Evolutionary conservation across 2,329 filamentous ascomycete species (phyloP), one percentile per base, ranked within the genome.

Genomic region (Xylariomycetidae sp.): DNA sequence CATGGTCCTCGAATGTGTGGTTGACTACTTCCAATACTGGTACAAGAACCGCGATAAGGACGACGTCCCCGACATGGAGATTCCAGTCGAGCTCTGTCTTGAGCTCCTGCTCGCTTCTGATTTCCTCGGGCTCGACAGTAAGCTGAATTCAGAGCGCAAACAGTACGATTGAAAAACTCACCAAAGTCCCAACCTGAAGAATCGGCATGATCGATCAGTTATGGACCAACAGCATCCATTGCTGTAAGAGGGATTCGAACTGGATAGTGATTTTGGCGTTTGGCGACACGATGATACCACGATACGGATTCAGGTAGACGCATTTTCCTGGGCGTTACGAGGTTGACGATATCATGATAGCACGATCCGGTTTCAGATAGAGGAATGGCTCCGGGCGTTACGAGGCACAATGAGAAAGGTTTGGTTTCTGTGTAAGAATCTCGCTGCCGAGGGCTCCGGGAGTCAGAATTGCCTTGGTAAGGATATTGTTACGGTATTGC

Each of bases 21-120:
- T 81, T 58, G 83, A 89, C 61, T 90, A 89, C 62, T 81, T 88
- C 42, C 85, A 88, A 56, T 89, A 88, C 66, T 85, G 84, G 67
- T 81, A 88, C 61, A 82, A 80, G 51, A 73, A 86, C 60, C 72
- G 73, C 32, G 74, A 87, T 45, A 69, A 69, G 45, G 79, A 82
- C 47, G 80, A 88, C 49, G 83, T 88, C 14, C 79, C 82, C 4
- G 85, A 90, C 51, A 83, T 88, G 79, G 83, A 88, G 12, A 82
- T 89, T 38, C 84, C 84, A 10, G 77, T 84, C 18, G 84, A 89
- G 62, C 66, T 89, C 31, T 88, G 84, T 49, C 68, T 90, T 27
- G 85, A 89, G 63, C 59, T 90, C 40, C 63, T 90, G 44, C 81
- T 84, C 64, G 85, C 84, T 11, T 83, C 85, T 16, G 84, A 89